Conservation (phyloP, 257 asterid species). For the Ballota nigra region DNA sequence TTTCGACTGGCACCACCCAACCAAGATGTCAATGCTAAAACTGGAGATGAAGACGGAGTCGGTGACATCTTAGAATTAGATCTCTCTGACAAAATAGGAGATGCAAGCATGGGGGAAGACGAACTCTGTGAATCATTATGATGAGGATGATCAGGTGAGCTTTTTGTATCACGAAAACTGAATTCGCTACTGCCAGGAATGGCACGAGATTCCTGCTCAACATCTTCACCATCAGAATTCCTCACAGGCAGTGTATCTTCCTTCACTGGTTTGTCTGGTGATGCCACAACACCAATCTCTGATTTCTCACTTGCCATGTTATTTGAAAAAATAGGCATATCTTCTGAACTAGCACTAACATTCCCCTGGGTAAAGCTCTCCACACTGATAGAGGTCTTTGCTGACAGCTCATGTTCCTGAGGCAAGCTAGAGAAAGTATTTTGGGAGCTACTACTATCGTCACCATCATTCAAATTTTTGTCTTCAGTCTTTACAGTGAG, state of each 20-base stretch:
- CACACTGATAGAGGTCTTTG: constrained; percentile 71
- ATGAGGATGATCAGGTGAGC: constrained; percentile 39
- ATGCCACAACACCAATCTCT: constrained; percentile 33
- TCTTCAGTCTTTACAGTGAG: constrained; percentile 68
- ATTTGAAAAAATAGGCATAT: constrained; percentile 41
- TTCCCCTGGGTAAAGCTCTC: constrained; percentile 87
- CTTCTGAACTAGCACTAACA: constrained; percentile 88
- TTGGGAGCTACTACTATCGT: constrained; percentile 81
- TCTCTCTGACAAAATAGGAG: constrained; percentile 74
- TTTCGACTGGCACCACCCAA: constrained; percentile 57
- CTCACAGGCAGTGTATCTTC: constrained; percentile 45
- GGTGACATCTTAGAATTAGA: constrained; percentile 54
- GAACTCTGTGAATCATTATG: constrained; percentile 67
- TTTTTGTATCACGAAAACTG: constrained; percentile 48
- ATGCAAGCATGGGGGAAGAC: constrained; percentile 47
- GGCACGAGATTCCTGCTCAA: constrained; percentile 50
- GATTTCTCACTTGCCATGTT: constrained; percentile 37
- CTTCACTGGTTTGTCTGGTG: constrained; percentile 46
- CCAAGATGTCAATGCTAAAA: constrained; percentile 91
- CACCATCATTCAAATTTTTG: constrained; percentile 65
- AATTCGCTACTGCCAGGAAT: constrained; percentile 56
- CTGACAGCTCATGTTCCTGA: constrained; percentile 77
- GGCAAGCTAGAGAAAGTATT: constrained; percentile 93
- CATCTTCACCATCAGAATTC: constrained; percentile 50
- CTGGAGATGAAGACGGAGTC: constrained; percentile 73